Conservation (phyloP, 768 basidiomycete genomes). For the Podaxis sp. region DNA sequence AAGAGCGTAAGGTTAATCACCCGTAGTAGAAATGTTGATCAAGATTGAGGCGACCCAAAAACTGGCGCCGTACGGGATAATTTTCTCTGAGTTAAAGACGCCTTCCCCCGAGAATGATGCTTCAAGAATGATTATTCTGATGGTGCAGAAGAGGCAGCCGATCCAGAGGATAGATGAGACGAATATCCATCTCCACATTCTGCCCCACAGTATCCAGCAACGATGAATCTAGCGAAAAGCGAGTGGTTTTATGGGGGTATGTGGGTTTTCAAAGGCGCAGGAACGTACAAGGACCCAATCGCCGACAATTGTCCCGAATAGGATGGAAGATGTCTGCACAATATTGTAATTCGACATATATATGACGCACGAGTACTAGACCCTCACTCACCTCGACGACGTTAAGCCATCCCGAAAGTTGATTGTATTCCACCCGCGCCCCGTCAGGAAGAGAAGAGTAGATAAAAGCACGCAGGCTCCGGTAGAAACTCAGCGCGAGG, state of each 20-base stretch:
- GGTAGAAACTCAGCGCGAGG: conserved; percentile 4
- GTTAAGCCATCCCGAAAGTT: conserved; percentile 5
- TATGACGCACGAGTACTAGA: too few relatives aligned
- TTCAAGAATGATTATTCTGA: conserved; percentile 6
- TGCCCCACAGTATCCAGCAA: conserved; percentile 10
- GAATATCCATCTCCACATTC: background rate
- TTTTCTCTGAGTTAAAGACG: background rate
- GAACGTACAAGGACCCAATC: conserved; percentile 6
- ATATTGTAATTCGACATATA: background rate
- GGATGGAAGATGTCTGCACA: background rate
- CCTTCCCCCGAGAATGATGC: background rate
- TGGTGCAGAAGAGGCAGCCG: conserved; percentile 5
- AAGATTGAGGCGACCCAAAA: conserved; percentile 9
- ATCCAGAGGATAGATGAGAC: conserved; percentile 3
- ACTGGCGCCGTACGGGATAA: background rate
- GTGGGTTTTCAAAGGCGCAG: too few relatives aligned
- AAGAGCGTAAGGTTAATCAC: background rate
- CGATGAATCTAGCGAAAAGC: conserved; percentile 2
- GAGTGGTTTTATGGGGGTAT: background rate
- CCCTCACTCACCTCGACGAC: background rate
- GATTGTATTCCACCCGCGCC: background rate
- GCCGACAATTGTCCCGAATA: conserved; percentile 1
- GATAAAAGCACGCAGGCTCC: conserved; percentile 3
- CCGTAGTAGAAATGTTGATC: conserved; percentile 10
- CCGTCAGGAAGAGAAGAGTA: background rate